These are phyloP conservation scores for Hydnum rufescens DNA, from an alignment of 768 basidiomycete genomes.

Conservation along the genomic window DNA sequence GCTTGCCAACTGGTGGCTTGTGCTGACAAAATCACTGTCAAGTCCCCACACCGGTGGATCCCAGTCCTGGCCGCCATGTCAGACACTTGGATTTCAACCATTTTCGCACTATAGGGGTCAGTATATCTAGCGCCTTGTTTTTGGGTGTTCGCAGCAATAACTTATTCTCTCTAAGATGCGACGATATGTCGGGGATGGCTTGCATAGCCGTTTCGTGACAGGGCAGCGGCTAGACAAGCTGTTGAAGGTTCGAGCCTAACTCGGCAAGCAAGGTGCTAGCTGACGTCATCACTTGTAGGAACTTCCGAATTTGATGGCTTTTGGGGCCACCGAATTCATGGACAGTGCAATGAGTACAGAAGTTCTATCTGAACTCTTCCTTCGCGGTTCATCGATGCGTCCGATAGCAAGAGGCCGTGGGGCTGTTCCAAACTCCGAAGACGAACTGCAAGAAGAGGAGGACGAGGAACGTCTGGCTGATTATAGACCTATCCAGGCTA, in stretches of 20 bases:
- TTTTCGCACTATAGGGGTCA: slow-evolving; percentile 94
- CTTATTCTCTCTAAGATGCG: too few relatives aligned
- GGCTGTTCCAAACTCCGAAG: slow-evolving; percentile 21
- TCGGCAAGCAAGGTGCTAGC: too few relatives aligned
- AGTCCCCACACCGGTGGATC: slow-evolving; percentile 54
- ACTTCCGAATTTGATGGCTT: slow-evolving; percentile 64
- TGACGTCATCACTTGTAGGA: slow-evolving; percentile 31
- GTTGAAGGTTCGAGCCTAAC: slow-evolving; percentile 41
- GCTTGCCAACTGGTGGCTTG: slow-evolving; percentile 2
- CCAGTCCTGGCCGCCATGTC: slow-evolving; percentile 61
- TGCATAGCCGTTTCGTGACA: slow-evolving; percentile 82
- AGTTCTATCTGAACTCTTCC: slow-evolving; percentile 76
- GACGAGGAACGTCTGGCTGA: slow-evolving; percentile 13
- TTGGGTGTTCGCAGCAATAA: too few relatives aligned
- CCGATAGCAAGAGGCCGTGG: slow-evolving; percentile 9
- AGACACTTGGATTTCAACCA: slow-evolving; percentile 87
- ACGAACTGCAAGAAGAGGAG: slow-evolving; percentile 52
- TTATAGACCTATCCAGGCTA: slow-evolving; percentile 49
- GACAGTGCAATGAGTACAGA: slow-evolving; percentile 72
- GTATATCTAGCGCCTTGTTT: too few relatives aligned
- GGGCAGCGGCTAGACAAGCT: slow-evolving; percentile 63
- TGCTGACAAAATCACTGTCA: slow-evolving; percentile 1
- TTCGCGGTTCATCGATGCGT: slow-evolving; percentile 51
- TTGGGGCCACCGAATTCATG: slow-evolving; percentile 99
- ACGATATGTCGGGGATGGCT: slow-evolving; percentile 75